These are phyloP conservation scores for Acer campestre DNA, from an alignment of 345 rosid genomes.

Conservation along the genomic window DNA sequence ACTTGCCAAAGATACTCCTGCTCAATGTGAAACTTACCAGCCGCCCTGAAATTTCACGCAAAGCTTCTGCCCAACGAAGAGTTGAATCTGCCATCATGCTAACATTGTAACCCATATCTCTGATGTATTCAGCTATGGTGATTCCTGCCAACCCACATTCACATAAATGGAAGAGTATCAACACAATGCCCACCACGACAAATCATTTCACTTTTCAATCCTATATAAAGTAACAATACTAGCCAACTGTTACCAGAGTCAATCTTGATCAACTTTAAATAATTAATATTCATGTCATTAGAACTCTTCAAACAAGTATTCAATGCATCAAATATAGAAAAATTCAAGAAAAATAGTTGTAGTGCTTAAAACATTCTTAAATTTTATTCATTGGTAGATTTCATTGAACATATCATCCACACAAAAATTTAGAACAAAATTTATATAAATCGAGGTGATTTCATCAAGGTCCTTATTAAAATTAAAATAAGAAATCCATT, in stretches of 20 bases:
- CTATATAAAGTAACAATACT: background rate
- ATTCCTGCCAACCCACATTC: conserved; percentile 59
- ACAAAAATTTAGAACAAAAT: too few relatives aligned
- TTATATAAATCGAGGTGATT: too few relatives aligned
- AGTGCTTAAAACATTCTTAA: too few relatives aligned
- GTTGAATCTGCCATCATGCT: conserved; percentile 99
- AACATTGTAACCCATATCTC: conserved; percentile 99
- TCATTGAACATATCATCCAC: too few relatives aligned
- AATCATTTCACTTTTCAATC: background rate
- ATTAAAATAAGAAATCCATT: too few relatives aligned
- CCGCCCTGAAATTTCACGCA: conserved; percentile 99
- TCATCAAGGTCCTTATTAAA: too few relatives aligned
- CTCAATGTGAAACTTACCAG: conserved; percentile 53
- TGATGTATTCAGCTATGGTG: conserved; percentile 97
- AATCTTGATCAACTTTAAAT: background rate
- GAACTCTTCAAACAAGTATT: background rate
- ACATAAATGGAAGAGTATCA: conserved; percentile 11
- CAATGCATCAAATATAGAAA: background rate
- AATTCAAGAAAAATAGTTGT: too few relatives aligned
- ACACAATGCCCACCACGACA: background rate
- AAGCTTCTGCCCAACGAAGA: conserved; percentile 99
- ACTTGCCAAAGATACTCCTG: background rate
- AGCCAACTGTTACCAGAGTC: background rate
- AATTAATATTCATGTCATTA: background rate
- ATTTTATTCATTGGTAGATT: too few relatives aligned